Evolutionary conservation across 2,329 filamentous ascomycete species (phyloP), one percentile per base, ranked within the genome.

Genomic region (Fusarium verrucosum): DNA sequence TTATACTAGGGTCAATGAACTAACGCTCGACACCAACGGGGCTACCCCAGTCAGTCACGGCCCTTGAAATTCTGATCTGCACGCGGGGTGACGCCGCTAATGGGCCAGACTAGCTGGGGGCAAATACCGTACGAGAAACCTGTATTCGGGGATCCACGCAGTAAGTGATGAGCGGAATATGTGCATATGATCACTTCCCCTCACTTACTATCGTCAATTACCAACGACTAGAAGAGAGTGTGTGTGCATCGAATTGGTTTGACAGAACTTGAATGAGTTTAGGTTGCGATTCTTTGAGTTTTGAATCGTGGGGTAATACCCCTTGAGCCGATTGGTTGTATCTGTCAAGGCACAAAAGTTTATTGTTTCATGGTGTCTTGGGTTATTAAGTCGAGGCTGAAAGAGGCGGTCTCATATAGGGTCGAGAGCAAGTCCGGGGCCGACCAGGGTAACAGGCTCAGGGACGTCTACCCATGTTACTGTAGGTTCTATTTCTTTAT

Each of bases 51-150:
- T 16, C 26, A 8, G 28, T 20, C 16, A 8, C 5, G 17, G 17
- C 20, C 19, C 26, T 6, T 26, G 19, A 61, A 61, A 55, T 59
- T 35, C 19, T 30, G 60, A 64, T 64, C 60, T 13, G 35, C 60
- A 59, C 23, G 60, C 60, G 54, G 60, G 55, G 56, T 58, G 36
- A 26, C 28, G 10, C 25, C 33, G 44, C 54, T 49, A 64, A 30
- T 11, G 17, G 17, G 5, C 30, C 38, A 10, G 30, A 5, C 35
- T 38, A 22, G 20, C 23, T 26, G n/a, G 51, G 51, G 11, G 28
- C 19, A 37, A 55, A n/a, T n/a, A n/a, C n/a, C n/a, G n/a, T 35
- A 55, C 56, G 57, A 54, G 33, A 32, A 20, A 23, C 16, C 17
- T 26, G 13, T 4, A 38, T n/a, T n/a, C n/a, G n/a, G n/a, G n/a